Evolutionary conservation across 1,139 yeast species (phyloP), one percentile per base, ranked within the genome.

Genomic region (Kodamaea sp.): DNA sequence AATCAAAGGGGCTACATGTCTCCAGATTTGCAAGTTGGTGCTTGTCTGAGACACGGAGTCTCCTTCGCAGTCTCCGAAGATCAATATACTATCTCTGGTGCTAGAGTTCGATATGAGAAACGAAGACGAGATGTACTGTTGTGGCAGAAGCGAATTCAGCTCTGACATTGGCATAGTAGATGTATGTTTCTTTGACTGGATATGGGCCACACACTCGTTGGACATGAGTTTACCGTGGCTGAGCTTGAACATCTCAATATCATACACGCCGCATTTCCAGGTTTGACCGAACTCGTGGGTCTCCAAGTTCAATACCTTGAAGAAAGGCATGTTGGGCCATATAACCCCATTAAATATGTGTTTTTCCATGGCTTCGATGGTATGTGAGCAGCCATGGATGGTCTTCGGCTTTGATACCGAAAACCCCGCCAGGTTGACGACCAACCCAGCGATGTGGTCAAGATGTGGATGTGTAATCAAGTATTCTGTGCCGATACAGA

Each of bases 11-110:
- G 85, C 76, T 1, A 85, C 63, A 10, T 55, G 48, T 4, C 54
- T 38, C 96, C 96, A 88, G 2, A 86, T 72, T 0, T 41, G 41
- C 3, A 43, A 41, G 48, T 84, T 82, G 9, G 63, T 61, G 14
- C 66, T 51, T 5, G 61, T 47, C 2, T 57, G 51, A 7, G 83
- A 73, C 0, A 68, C 56, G 4, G 51, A 25, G 53, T 86, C 95
- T 28, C 86, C 74, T 54, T 87, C 95, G 33, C 86, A 78, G 54
- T 87, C 96, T 1, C 96, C 96, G 68, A 86, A 87, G 4, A 83
- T 59, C 12, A 85, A 55, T 5, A 86, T 34, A 21, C 62, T 58
- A n/a, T 63, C 47, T 10, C 56, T 46, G 1, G 63, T 47, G 0
- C 35, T 25, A 3, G 47, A 39, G 50, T 74, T 63, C n/a, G 62